Evolutionary conservation across 352 stramenopile species (phyloP).

Genomic region (Pythium inflatum): DNA sequence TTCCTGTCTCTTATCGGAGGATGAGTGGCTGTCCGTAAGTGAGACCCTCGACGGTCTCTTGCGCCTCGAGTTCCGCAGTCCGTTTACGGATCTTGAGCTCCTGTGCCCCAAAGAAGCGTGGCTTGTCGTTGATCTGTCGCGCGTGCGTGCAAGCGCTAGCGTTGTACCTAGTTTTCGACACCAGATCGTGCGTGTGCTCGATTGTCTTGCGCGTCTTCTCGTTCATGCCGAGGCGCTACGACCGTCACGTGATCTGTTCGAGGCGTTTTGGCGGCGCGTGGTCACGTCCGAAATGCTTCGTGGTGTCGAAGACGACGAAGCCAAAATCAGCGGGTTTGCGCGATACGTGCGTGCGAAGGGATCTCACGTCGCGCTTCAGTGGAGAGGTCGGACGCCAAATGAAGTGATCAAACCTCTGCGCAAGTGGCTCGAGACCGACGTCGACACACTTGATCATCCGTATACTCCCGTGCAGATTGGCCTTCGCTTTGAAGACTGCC

Average conservation of each 20-base stretch:
- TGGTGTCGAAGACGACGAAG: background rate
- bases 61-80: background rate
- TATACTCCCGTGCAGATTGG: background rate
- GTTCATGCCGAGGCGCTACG: slow-evolving; percentile 1
- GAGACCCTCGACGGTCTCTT: slow-evolving; percentile 6
- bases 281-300: background rate
- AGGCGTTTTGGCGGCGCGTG: slow-evolving; percentile 3
- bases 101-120: slow-evolving; percentile 1
- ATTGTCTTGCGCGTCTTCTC: background rate
- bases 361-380: slow-evolving; percentile 4
- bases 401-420: background rate
- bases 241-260: background rate
- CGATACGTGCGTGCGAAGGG: background rate
- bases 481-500: slow-evolving; percentile 13
- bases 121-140: slow-evolving; percentile 6
- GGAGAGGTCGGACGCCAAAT: background rate
- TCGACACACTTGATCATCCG: background rate
- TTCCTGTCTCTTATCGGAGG: background rate
- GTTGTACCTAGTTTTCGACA: background rate
- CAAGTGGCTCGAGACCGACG: background rate
- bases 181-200: background rate
- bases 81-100: slow-evolving; percentile 3
- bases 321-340: background rate
- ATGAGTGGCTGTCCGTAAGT: background rate
- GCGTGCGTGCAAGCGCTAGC: background rate